A percentile compares a stretch with the other conserved stretches of the same genome.
Evolutionary conservation across 805 yeast species (phyloP).

Genomic region (Teunomyces pallodes): DNA sequence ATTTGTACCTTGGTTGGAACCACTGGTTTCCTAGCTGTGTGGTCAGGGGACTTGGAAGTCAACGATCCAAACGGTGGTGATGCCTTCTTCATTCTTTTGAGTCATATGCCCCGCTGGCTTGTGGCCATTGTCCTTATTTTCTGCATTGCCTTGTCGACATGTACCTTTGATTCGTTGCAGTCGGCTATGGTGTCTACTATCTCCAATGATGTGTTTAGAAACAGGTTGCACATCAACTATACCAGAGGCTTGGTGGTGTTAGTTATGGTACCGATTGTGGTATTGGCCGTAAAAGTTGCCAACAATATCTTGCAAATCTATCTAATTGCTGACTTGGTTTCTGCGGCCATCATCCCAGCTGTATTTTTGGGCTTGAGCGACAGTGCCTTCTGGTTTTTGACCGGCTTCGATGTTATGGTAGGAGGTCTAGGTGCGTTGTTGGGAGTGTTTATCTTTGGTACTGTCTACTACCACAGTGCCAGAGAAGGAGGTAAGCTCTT

Average conservation of each 20-base stretch:
- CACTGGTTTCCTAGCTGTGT: constrained; percentile 85
- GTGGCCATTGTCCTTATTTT: constrained; percentile 80
- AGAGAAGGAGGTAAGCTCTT: constrained; percentile 73
- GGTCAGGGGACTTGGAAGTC: constrained; percentile 70
- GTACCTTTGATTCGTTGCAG: constrained; percentile 86
- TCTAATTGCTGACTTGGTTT: constrained; percentile 85
- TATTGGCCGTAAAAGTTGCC: constrained; percentile 79
- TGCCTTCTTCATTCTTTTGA: constrained; percentile 70
- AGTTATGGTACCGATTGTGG: constrained; percentile 83
- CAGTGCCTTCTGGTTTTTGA: constrained; percentile 58
- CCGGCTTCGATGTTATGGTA: constrained; percentile 76
- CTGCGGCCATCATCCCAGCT: constrained; percentile 83
- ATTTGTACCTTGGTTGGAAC: constrained; percentile 73
- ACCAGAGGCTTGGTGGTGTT: constrained; percentile 68
- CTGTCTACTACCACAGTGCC: constrained; percentile 72
- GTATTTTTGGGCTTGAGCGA: constrained; percentile 75
- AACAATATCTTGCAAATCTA: constrained; percentile 82
- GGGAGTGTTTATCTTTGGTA: constrained; percentile 79
- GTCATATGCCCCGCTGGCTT: constrained; percentile 80
- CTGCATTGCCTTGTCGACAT: constrained; percentile 70
- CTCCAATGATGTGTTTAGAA: constrained; percentile 87
- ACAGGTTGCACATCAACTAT: constrained; percentile 64
- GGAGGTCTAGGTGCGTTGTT: constrained; percentile 84
- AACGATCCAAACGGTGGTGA: constrained; percentile 56
- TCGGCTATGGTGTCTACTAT: constrained; percentile 85